phyloP scores from a whole-genome alignment of 1,139 yeast genomes.

The Tardiomyces depauwii region DNA sequence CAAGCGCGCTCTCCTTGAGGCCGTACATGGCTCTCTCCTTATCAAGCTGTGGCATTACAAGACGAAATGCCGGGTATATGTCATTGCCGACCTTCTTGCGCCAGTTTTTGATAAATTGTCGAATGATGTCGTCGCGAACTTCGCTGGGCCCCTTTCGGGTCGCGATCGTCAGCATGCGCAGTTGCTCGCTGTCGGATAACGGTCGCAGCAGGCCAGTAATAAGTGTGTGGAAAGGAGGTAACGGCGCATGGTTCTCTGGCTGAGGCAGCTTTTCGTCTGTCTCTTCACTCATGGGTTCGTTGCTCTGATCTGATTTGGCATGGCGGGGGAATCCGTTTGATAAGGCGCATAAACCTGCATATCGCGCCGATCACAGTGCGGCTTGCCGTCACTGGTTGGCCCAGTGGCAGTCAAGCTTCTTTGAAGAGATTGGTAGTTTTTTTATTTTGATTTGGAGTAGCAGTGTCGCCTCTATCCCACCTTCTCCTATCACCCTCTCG shows the following conservation, averaged over 20 bases:
- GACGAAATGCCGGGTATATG: conserved; percentile 53
- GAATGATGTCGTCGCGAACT: conserved; percentile 26
- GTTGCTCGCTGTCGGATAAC: conserved; percentile 10
- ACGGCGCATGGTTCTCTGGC: conserved; percentile 28
- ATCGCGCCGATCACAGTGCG: too few species aligned
- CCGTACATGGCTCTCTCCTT: conserved; percentile 26
- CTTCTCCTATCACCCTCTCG: too few species aligned
- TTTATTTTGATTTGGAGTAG: too few species aligned
- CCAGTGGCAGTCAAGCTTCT: too few species aligned
- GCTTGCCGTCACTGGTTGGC: too few species aligned
- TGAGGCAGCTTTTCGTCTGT: not conserved
- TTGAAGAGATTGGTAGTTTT: too few species aligned
- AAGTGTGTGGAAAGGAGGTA: conserved; percentile 31
- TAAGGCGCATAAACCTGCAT: too few species aligned
- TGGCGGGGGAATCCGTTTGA: too few species aligned
- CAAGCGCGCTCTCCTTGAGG: conserved; percentile 31
- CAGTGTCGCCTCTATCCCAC: too few species aligned
- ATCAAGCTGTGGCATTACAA: conserved; percentile 26
- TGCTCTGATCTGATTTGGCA: too few species aligned
- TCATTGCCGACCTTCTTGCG: conserved; percentile 56
- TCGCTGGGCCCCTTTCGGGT: conserved; percentile 14
- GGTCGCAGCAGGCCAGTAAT: conserved; percentile 23
- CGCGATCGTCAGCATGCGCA: conserved; percentile 8
- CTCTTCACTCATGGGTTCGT: not conserved
- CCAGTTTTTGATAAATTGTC: conserved; percentile 48